These are phyloP conservation scores for Metarhizium sp. DNA, from an alignment of 2,329 filamentous ascomycete genomes.

Conservation along the genomic window DNA sequence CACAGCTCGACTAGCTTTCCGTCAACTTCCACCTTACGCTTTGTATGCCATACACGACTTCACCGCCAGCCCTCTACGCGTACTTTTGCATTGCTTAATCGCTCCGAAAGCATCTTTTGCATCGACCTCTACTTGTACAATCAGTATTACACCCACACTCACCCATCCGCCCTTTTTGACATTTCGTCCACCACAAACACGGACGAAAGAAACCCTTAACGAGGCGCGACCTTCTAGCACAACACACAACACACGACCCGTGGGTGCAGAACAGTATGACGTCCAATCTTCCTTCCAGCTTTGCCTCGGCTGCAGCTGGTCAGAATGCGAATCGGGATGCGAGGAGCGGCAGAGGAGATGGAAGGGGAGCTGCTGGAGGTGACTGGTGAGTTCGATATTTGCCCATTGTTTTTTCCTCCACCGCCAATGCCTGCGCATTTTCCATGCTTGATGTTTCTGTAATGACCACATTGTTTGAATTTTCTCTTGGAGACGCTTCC, in stretches of 20 bases:
- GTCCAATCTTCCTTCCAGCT: slow-evolving; percentile 71
- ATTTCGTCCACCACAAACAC: slow-evolving; percentile 1
- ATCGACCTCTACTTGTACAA: slow-evolving; percentile 1
- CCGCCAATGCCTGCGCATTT: neutral
- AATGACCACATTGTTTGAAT: neutral
- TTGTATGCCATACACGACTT: slow-evolving; percentile 6
- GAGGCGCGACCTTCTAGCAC: neutral
- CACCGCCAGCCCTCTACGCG: slow-evolving; percentile 3
- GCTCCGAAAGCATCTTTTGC: slow-evolving; percentile 5
- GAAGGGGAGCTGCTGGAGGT: slow-evolving; percentile 47
- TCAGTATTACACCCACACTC: neutral
- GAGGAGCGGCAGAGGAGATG: slow-evolving; percentile 49
- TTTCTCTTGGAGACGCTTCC: neutral
- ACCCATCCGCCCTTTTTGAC: neutral
- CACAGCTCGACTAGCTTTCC: slow-evolving; percentile 8
- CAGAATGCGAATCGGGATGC: slow-evolving; percentile 55
- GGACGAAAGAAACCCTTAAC: slow-evolving; percentile 4
- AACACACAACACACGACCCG: neutral
- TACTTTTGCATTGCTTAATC: slow-evolving; percentile 4
- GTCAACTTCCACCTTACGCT: slow-evolving; percentile 9
- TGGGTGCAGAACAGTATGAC: slow-evolving; percentile 40
- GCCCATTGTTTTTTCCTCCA: neutral
- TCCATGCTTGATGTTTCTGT: neutral
- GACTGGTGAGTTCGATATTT: slow-evolving; percentile 55
- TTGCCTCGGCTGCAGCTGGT: slow-evolving; percentile 74